Evolutionary conservation across 2,329 filamentous ascomycete genomes (phyloP), one percentile per base, ranked within the genome.

Genomic region (Fusarium luffae): DNA sequence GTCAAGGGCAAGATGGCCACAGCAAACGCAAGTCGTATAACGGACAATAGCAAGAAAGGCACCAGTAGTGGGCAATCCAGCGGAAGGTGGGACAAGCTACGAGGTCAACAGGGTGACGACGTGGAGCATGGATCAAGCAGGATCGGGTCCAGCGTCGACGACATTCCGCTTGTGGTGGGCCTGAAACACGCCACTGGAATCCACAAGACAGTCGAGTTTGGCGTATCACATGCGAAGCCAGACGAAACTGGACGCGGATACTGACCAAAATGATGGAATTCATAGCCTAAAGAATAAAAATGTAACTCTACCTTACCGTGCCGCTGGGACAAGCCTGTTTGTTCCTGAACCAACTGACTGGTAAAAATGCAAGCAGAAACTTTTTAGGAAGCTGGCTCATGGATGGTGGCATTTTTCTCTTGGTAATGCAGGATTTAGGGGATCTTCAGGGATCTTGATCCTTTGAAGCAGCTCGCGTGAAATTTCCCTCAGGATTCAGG

Each of bases 81-180:
- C 23, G 57, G 59, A 3, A 52, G 59, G 37, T 73, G 71, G 69
- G 58, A 62, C n/a, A 58, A 71, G 21, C 43, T 68, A 14, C 55
- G 59, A 27, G 61, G 66, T 14, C 51, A 61, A 47, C 65, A 66
- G 21, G 51, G 66, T 19, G 69, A 68, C 12, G 74, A 75, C 42
- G 46, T 52, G 14, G 74, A 74, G 48, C 40, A 66, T 25, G 46
- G 34, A 11, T 75, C 68, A 16, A 71, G 56, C 14, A 57, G 60
- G 12, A 62, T 72, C 60, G 72, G 64, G 6, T 66, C 67, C 4
- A 75, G 73, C 25, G 68, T 75, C 13, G 74, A 75, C 52, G 73
- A 75, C 18, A 75, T 75, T 9, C 73, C 73, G 11, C 72, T 75
- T 9, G 70, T 75, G 12, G 57, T 64, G 9, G 57, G 44, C n/a